Evolutionary conservation across 169 alveolate species (phyloP), one percentile per base, ranked within the genome.

Genomic region (Cryptosporidium parvum): DNA sequence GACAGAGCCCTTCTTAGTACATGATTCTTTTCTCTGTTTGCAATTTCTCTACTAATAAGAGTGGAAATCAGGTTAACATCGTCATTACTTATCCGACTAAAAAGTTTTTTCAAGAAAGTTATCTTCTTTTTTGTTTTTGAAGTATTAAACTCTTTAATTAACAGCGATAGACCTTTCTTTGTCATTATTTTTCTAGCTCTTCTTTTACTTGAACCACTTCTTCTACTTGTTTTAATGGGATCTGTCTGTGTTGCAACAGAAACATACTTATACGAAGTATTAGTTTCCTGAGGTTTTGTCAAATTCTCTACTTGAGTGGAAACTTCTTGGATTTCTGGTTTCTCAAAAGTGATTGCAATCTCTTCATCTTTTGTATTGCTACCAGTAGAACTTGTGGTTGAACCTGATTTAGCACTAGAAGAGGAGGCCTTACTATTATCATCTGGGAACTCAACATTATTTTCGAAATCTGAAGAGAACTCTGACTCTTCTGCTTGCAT

Each of bases 381-480:
- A 14, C 12, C 21, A 48, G 2, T 14, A 48, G 56, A 48, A 48
- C 21, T 16, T 48, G 21, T 10, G 53, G 21, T 16, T 48, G 23
- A 48, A 8, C 56, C 21, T 3, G 56, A 3, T 1, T 48, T 21
- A 16, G 56, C 5, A 14, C 18, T 3, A 48, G 23, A 48, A 48
- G 56, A 48, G 23, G 56, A 14, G 12, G 14, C 48, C 14, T 14
- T 48, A 16, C 21, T 48, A 48, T 14, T 48, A 48, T 48, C 56
- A 9, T 48, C 56, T 48, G 56, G 56, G 23, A 48, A 48, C 56
- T 48, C 56, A 14, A 48, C 23, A 48, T 48, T 48, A 21, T 48
- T 48, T 48, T 59, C 69, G 9, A 59, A 14, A 59, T 59, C 69
- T 3, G 69, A 59, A 59, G 69, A 59, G 8, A 59, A 59, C 69